These are phyloP conservation scores for Ophiostoma fasciatum DNA, from an alignment of 2,329 filamentous ascomycete genomes.

Conservation along the genomic window DNA sequence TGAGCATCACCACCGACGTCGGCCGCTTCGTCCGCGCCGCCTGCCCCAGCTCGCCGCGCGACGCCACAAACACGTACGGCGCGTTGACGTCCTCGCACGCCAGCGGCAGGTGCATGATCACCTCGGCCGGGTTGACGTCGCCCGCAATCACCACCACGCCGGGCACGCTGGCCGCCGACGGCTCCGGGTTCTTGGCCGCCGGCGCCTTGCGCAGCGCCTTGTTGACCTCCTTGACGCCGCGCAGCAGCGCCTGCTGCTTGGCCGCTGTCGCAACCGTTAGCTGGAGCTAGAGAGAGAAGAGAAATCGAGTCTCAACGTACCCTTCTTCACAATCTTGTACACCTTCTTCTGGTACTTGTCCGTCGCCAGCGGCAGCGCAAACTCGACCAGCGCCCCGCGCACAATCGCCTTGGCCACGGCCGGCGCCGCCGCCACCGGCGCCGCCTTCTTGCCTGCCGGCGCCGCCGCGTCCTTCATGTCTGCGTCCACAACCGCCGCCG, in stretches of 20 bases:
- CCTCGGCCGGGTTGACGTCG: constrained; percentile 96
- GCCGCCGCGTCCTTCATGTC: constrained; percentile 31
- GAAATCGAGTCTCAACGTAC: constrained; percentile 26
- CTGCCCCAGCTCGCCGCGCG: constrained; percentile 82
- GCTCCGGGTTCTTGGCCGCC: constrained; percentile 40
- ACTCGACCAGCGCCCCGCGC: constrained; percentile 51
- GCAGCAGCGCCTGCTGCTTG: constrained; percentile 89
- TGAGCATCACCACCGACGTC: constrained; percentile 86
- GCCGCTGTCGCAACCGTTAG: constrained; percentile 49
- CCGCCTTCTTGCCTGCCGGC: neutral
- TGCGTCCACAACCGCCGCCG: constrained; percentile 25
- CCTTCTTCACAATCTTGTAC: constrained; percentile 47
- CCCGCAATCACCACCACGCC: constrained; percentile 83
- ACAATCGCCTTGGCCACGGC: constrained; percentile 17
- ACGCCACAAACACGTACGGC: constrained; percentile 89
- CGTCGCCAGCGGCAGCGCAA: constrained; percentile 66
- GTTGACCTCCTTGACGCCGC: constrained; percentile 97
- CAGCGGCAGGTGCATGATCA: constrained; percentile 94
- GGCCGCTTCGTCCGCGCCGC: constrained; percentile 92
- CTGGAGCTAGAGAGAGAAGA: neutral
- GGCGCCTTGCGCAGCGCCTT: constrained; percentile 93
- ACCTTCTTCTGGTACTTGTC: constrained; percentile 62
- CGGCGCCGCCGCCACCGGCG: constrained; percentile 15
- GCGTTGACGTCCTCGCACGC: constrained; percentile 97
- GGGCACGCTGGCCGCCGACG: constrained; percentile 36